Evolutionary conservation across 2,329 filamentous ascomycete species (phyloP), one percentile per base, ranked within the genome.

Genomic region (Periglandula ipomoeae): DNA sequence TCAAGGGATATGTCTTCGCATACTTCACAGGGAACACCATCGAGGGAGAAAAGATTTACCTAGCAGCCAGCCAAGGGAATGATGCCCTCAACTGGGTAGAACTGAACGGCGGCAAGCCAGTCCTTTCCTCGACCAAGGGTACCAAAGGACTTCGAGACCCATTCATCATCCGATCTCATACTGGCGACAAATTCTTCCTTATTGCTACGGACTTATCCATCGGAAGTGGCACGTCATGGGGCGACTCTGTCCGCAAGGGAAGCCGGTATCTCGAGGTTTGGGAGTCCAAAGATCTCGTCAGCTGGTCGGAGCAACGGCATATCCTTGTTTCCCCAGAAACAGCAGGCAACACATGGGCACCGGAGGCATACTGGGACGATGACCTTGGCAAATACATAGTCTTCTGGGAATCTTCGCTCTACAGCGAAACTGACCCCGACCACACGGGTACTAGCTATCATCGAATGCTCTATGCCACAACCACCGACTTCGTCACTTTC

Each of bases 141-240:
- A 46, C 44, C 4, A 20, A 17, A 15, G 44, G 44, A 11, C 22
- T 46, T n/a, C 44, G 44, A 11, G 44, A 46, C 22, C 44, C 44
- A 5, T 46, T 46, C 44, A 38, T 46, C 23, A 46, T 46, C 17
- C 44, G 44, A 19, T 19, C 44, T 32, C 44, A 46, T 5, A 46
- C 32, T n/a, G 44, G 44, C 43, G 43, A 45, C 34, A 46, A 27
- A n/a, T 46, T 46, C 27, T 46, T 37, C 34, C 32, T 46, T 23
- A 26, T 46, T 11, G 44, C 44, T n/a, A 46, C 44, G 23, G 44
- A 46, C 27, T 32, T 46, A 20, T 46, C 44, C 22, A 38, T 46
- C 32, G 44, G 44, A 13, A 46, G 44, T 32, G 44, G 44, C n/a
- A 46, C 44, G 10, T 27, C 44, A n/a, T 46, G 44, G 44, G 44